phyloP scores from a whole-genome alignment of 73 alveolate genomes.

The Symbiodinium natans region DNA sequence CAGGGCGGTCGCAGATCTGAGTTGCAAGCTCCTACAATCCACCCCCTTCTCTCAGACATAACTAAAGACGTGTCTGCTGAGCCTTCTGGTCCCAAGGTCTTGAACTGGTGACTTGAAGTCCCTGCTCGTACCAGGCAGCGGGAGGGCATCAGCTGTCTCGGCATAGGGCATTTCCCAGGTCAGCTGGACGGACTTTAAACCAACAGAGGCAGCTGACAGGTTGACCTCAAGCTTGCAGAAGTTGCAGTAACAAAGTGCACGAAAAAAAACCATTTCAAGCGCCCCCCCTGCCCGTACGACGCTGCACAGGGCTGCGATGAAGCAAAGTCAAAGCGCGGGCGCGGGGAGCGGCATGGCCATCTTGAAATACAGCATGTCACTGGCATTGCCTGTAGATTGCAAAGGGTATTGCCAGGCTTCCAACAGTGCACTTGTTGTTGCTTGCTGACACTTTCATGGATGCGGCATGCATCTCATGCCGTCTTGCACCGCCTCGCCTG shows the following conservation, averaged over 20 bases:
- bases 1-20: too few species aligned
- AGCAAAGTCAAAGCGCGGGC: not conserved
- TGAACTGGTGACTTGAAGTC: too few species aligned
- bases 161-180: constrained; percentile 30
- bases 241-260: not conserved
- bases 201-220: constrained; percentile 1
- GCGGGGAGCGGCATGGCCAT: constrained; percentile 89
- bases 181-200: constrained; percentile 19
- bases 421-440: too few species aligned
- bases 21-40: not conserved
- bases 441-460: too few species aligned
- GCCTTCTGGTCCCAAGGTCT: too few species aligned
- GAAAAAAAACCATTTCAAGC: not conserved
- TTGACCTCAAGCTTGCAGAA: constrained; percentile 20
- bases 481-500: not conserved
- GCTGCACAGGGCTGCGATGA: not conserved
- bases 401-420: too few species aligned
- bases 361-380: constrained; percentile 77
- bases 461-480: too few species aligned
- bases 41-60: too few species aligned
- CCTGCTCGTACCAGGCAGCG: constrained; percentile 37
- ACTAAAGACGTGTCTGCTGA: too few species aligned
- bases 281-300: not conserved
- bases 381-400: constrained; percentile 54
- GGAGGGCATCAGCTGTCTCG: constrained; percentile 40